Percentiles rank a stretch among this genome's conserved stretches.
These are phyloP conservation scores for Stentor coeruleus DNA, from an alignment of 73 alveolate species.

Conservation along the genomic window DNA sequence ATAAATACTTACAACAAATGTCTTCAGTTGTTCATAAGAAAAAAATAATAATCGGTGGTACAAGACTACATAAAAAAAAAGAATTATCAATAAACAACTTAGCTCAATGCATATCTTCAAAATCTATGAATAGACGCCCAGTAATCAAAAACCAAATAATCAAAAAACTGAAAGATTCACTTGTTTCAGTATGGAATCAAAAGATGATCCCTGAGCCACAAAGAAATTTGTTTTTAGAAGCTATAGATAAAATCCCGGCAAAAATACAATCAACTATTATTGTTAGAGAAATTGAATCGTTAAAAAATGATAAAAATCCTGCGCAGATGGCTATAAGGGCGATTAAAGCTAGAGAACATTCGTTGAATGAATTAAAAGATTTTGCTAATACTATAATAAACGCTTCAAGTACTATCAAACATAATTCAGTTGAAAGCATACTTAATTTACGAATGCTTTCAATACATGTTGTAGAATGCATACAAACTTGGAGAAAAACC, in stretches of 20 bases:
- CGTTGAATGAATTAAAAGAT: background rate
- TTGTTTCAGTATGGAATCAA: background rate
- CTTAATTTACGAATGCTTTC: background rate
- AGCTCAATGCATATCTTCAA: background rate
- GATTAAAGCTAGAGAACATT: background rate
- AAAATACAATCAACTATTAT: background rate
- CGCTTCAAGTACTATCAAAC: background rate
- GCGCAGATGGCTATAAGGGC: background rate
- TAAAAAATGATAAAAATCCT: background rate
- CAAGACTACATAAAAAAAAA: background rate
- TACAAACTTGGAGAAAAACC: background rate
- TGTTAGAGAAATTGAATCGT: background rate
- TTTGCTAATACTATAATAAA: background rate
- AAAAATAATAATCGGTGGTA: background rate
- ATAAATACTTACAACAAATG: background rate
- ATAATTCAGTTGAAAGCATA: background rate
- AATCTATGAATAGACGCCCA: background rate
- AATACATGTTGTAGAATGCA: background rate
- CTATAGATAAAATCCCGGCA: background rate
- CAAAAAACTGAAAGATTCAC: background rate
- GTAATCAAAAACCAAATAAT: background rate
- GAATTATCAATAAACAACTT: background rate
- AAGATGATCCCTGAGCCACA: background rate
- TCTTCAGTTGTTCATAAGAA: background rate
- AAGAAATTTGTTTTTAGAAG: background rate